Evolutionary conservation across 164 flowering plant genomes (phyloP).

Genomic region (Chimonanthus praecox): DNA sequence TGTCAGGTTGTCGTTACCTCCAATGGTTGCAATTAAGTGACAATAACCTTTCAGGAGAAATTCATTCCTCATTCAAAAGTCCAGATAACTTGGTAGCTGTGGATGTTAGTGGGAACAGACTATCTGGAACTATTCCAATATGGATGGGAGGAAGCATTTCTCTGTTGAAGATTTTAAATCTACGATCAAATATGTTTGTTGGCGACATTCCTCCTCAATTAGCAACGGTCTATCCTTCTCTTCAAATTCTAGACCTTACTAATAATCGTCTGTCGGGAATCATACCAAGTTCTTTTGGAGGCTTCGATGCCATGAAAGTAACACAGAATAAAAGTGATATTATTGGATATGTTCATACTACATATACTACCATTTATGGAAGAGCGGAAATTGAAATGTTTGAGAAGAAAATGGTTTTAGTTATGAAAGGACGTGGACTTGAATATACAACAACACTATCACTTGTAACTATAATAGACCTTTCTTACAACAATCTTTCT

Average conservation of each 20-base stretch:
- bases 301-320: background rate
- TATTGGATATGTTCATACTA: background rate
- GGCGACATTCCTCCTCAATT: constrained; percentile 1
- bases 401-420: background rate
- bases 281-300: background rate
- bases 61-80: constrained; percentile 1
- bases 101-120: background rate
- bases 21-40: background rate
- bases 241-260: constrained; percentile 7
- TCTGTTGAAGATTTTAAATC: background rate
- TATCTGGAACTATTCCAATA: background rate
- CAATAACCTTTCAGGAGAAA: background rate
- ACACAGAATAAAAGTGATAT: background rate
- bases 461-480: constrained; percentile 1
- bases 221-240: background rate
- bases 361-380: too few relatives aligned
- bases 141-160: background rate
- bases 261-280: constrained; percentile 1
- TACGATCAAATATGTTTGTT: constrained; percentile 2
- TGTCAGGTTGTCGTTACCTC: background rate
- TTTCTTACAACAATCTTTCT: constrained; percentile 1
- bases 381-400: background rate
- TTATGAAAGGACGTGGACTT: background rate
- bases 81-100: background rate
- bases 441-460: background rate